Conservation (phyloP, 148 eudicot genomes). For the Polygonum aviculare region DNA sequence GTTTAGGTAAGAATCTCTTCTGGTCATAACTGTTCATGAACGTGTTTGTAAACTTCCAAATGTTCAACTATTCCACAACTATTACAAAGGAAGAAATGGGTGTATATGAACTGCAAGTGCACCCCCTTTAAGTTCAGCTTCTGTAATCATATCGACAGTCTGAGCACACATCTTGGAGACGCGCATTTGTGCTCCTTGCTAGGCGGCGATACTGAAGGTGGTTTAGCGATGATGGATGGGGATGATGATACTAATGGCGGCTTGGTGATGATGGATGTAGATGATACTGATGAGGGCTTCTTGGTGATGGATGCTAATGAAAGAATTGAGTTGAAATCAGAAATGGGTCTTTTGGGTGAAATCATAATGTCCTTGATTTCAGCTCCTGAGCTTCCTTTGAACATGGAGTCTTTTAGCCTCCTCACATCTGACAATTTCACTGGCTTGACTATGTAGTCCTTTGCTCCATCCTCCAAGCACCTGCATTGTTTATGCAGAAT, state of each 20-base stretch:
- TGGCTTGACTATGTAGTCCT: slow-evolving; percentile 13
- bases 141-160: background rate
- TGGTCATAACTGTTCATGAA: background rate
- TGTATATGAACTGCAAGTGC: background rate
- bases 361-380: background rate
- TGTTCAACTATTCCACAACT: background rate
- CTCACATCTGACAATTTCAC: slow-evolving; percentile 9
- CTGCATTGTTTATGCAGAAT: background rate
- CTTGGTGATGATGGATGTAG: background rate
- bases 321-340: background rate
- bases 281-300: background rate
- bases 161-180: background rate
- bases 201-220: background rate
- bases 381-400: background rate
- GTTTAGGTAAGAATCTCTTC: background rate
- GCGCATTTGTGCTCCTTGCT: background rate
- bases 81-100: background rate
- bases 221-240: background rate
- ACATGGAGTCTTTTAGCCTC: slow-evolving; percentile 10
- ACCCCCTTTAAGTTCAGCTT: background rate
- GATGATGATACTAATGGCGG: background rate
- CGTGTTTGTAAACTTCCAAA: background rate
- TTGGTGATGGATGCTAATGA: background rate
- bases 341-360: background rate
- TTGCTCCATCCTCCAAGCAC: slow-evolving; percentile 11